Evolutionary conservation across 2,329 filamentous ascomycete species (phyloP), one percentile per base, ranked within the genome.

Genomic region (Lachnellula willkommii): DNA sequence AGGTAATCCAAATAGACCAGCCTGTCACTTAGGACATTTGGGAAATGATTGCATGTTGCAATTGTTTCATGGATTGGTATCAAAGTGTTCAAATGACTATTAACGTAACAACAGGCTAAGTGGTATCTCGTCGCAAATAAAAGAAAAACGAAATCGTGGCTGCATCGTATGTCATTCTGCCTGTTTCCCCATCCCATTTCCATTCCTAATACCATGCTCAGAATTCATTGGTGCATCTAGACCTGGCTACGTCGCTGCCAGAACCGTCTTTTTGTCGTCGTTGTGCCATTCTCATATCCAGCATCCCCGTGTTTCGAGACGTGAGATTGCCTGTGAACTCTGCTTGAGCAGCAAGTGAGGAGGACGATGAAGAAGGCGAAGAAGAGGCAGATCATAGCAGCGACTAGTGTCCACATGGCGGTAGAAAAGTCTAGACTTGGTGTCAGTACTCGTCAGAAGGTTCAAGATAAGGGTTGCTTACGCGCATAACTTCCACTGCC

Each of bases 331-430:
- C 53, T 57, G 36, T 66, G 59, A 52, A 59, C 56, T 39, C 65
- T 53, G 22, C 75, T 73, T 53, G 76, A 77, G 71, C 79, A 85
- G 76, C 83, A 87, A 6, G 81, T 82, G 62, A 85, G 73, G 63
- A 87, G 79, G 55, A 87, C 76, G 50, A 86, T 62, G 52, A 83
- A 59, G 20, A 78, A 77, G 8, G 77, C 83, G 26, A 85, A 56
- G 52, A 86, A 75, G 20, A 78, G 72, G 62, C 76, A 74, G 57
- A 84, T 72, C 59, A 80, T 80, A 2, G 79, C 77, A 7, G 72
- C 82, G 14, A 87, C 73, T 1, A 80, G 70, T 9, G 80, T 79
- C 83, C 83, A 88, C 43, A 84, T 77, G 15, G 74, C 83, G 3
- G 74, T 65, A 35, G 77, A 76, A 70, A 77, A 88, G 43, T 68